These are phyloP conservation scores for Colletotrichum somersetense DNA, from an alignment of 2,329 filamentous ascomycete genomes.

Conservation along the genomic window DNA sequence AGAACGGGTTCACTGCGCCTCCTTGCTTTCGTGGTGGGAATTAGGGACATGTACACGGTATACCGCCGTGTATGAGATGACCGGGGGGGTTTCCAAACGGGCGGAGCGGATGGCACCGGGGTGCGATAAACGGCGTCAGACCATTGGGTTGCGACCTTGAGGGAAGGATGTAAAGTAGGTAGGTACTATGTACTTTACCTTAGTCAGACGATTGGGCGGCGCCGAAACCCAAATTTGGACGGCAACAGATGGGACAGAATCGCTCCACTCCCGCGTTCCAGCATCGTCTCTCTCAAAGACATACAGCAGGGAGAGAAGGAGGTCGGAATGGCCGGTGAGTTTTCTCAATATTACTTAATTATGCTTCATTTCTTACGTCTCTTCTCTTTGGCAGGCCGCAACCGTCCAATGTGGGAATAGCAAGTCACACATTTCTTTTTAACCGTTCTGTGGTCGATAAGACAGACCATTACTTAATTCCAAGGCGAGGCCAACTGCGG, in stretches of 20 bases:
- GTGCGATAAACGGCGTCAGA: conserved; percentile 20
- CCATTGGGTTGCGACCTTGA: not conserved
- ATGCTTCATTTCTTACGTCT: conserved; percentile 15
- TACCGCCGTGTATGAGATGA: not conserved
- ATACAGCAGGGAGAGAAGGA: conserved; percentile 34
- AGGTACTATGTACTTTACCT: no score
- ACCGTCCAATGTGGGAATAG: not conserved
- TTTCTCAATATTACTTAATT: conserved; percentile 1
- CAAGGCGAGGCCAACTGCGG: not conserved
- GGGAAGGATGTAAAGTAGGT: no score
- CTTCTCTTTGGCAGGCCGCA: conserved; percentile 4
- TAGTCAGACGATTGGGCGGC: conserved; percentile 26
- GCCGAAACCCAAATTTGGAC: conserved; percentile 13
- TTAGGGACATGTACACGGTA: not conserved
- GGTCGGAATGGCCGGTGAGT: conserved; percentile 1
- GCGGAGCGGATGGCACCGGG: conserved; percentile 18
- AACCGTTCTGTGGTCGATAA: not conserved
- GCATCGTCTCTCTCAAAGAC: no score
- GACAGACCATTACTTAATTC: not conserved
- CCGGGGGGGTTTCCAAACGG: conserved; percentile 27
- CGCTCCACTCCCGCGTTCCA: conserved; percentile 32
- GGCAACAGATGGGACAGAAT: not conserved
- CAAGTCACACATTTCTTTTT: no score
- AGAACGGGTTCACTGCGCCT: conserved; percentile 36
- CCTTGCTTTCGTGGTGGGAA: conserved; percentile 36